These are phyloP conservation scores for Apiospora aurea DNA, from an alignment of 2,329 filamentous ascomycete genomes.

Conservation along the genomic window DNA sequence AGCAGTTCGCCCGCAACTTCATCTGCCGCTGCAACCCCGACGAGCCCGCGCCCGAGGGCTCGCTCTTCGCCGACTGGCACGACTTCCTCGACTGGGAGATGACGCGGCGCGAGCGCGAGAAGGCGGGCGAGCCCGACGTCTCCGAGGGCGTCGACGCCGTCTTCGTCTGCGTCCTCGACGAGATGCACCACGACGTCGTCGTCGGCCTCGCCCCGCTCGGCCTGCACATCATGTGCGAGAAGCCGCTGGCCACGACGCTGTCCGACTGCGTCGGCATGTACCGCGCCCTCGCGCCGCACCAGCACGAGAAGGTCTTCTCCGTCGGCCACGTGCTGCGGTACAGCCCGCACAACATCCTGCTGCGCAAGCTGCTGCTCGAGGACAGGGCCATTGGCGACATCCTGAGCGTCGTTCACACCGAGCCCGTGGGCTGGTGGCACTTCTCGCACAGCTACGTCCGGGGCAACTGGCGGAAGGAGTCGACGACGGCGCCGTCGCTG, in stretches of 20 bases:
- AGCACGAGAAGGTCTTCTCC: conserved; percentile 69
- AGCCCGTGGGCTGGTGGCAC: conserved; percentile 97
- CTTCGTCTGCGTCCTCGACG: conserved; percentile 78
- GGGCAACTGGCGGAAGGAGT: conserved; percentile 91
- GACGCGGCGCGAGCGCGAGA: conserved; percentile 61
- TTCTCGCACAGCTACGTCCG: conserved; percentile 90
- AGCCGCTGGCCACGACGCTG: conserved; percentile 84
- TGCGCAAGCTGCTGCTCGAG: conserved; percentile 79
- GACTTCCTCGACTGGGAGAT: conserved; percentile 79
- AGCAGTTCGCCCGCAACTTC: conserved; percentile 71
- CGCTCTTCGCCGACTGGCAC: conserved; percentile 77
- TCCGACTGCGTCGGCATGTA: conserved; percentile 81
- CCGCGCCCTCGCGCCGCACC: conserved; percentile 55
- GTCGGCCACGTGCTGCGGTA: conserved; percentile 95
- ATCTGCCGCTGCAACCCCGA: conserved; percentile 67
- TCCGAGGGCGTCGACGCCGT: conserved; percentile 66
- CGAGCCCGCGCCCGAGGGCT: conserved; percentile 58
- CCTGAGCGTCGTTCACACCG: conserved; percentile 86
- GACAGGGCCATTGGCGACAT: conserved; percentile 83
- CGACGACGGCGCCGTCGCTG: conserved; percentile 78
- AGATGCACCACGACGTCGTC: conserved; percentile 85
- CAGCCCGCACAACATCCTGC: conserved; percentile 87
- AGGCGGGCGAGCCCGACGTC: conserved; percentile 53
- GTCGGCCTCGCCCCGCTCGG: conserved; percentile 72
- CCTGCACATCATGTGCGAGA: conserved; percentile 93